Base-by-base conservation (phyloP, 2,329 filamentous ascomycete genomes). In the Penicillium paneum region DNA sequence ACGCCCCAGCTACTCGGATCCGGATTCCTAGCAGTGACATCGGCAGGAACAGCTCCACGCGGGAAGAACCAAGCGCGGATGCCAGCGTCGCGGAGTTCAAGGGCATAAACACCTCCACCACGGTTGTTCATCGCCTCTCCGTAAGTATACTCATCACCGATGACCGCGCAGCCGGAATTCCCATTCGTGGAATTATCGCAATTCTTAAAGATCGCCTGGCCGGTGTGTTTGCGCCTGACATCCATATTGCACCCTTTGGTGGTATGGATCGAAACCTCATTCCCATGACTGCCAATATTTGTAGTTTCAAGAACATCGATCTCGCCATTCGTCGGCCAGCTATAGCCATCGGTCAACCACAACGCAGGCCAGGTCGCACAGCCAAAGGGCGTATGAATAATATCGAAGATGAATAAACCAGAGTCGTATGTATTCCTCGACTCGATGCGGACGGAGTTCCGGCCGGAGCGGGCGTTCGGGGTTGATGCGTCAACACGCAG, bases 371-470 rank as follows among this genome's bases (percentile, higher is more conserved):
- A 88, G 21, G 80, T 83, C 3, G 78, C 83, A 64, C 85, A 88
- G 39, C 83, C 85, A 62, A 78, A 82, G 0, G 85, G 85, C 0
- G 81, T 82, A 70, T 87, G 85, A 56, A 80, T 77, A 59, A 88
- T 76, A 64, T 88, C 84, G 63, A 88, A 88, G 63, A 88, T 74
- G 71, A 87, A 88, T n/a, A 88, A 79, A 0, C 85, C 85, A n/a
- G 67, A 71, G 63, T 83, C 70, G 70, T 86, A 88, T 41, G 80
- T 80, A 41, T 70, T 75, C 64, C 82, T 85, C 34, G 84, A 87
- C 56, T 83, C 78, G 52, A 87, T 73, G 13, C 85, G 83, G 13
- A 87, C 83, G 0, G 83, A 86, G 70, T 82, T 82, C 21, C 85
- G 83, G 45, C 84, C 85, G 0, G 78, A 83, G 3, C 79, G 79